Evolutionary conservation across 176 grass and related monocot species (phyloP), one percentile per base, ranked within the genome.

Genomic region (Avena eriantha): DNA sequence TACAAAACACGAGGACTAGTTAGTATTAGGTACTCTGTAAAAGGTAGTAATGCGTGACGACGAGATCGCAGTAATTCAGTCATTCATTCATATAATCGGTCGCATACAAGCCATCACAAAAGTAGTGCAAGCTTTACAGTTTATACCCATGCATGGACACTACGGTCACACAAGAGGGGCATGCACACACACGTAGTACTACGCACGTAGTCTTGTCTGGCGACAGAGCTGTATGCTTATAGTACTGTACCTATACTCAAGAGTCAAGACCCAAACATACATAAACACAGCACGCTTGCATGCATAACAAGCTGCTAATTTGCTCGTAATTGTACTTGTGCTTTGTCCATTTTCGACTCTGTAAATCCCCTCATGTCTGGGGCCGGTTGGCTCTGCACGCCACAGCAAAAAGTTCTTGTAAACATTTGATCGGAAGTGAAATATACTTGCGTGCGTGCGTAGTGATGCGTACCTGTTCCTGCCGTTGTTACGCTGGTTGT

Each of bases 331-430:
- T 79, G 29, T 60, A 23, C 17, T 5, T 75, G 55, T 61, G 4
- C 31, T 34, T 84, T 3, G 26, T 34, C 63, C 26, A 66, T 66
- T 34, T 34, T 76, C 4, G 70, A 15, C 23, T 18, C 22, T 17
- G 22, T 50, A 24, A 74, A 35, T 10, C 63, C 58, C 17, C 7
- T 88, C 80, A 88, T 60, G 61, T 82, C 63, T 88, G 80, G 17
- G 86, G 48, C 26, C 73, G 36, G 63, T 70, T 83, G 50, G 86
- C 14, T 48, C 80, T 86, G 84, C 64, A 77, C 56, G 33, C 60
- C n/a, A 67, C 63, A 5, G 31, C 46, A 33, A 1, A 23, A 83
- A 34, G 16, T 54, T 82, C 9, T 63, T 24, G 65, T 69, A 48
- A 46, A 19, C 4, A 35, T 41, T 31, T 14, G 10, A 33, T 33